phyloP scores from a whole-genome alignment of 2,329 filamentous ascomycete genomes.

The Xylariaceae sp. region DNA sequence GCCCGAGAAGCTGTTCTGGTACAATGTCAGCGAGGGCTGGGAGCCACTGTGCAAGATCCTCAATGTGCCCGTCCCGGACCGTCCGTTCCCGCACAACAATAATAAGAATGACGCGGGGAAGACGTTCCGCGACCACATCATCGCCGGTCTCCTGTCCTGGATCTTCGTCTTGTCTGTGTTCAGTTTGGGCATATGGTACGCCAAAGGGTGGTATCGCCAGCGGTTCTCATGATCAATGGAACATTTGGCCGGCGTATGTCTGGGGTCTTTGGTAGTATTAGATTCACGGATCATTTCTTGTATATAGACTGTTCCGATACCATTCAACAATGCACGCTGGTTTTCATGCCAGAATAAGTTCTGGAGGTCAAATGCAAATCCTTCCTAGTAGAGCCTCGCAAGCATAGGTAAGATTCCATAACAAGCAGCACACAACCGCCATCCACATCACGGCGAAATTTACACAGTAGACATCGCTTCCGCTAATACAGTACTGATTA shows the following conservation, averaged over 20 bases:
- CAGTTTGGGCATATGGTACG: conserved; percentile 15
- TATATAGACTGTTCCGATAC: too few relatives aligned
- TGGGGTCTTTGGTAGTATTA: not conserved
- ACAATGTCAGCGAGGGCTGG: conserved; percentile 32
- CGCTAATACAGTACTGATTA: not conserved
- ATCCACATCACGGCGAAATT: too few relatives aligned
- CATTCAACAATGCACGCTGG: too few relatives aligned
- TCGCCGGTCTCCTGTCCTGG: conserved; percentile 24
- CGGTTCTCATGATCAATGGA: not conserved
- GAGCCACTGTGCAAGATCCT: conserved; percentile 31
- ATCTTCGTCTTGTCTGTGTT: conserved; percentile 22
- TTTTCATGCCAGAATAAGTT: too few relatives aligned
- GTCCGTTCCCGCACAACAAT: conserved; percentile 33
- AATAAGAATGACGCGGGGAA: conserved; percentile 24
- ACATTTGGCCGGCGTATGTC: too few relatives aligned
- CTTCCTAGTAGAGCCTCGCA: too few relatives aligned
- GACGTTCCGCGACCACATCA: conserved; percentile 21
- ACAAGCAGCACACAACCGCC: too few relatives aligned
- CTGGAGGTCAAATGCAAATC: too few relatives aligned
- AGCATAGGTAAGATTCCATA: too few relatives aligned
- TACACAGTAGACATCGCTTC: too few relatives aligned
- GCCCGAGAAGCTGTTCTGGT: conserved; percentile 30
- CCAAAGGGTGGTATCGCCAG: conserved; percentile 10
- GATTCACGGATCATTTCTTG: not conserved
- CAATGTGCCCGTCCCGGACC: conserved; percentile 28